Conservation (phyloP, 164 flowering plant genomes). For the Nelumbo lutea region DNA sequence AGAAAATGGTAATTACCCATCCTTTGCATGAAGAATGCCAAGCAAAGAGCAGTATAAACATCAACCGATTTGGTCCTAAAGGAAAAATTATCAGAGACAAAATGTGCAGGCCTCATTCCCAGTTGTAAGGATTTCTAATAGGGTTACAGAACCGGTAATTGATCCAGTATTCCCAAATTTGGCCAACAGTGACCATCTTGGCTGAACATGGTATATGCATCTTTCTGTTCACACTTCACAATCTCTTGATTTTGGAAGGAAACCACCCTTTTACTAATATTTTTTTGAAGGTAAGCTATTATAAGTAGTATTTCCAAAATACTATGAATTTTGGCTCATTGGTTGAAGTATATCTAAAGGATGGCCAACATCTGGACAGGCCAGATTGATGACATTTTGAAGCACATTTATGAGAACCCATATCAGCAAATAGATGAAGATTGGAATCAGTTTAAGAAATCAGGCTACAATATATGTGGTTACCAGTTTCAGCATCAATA, state of each 20-base stretch:
- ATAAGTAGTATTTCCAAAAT: too few species aligned
- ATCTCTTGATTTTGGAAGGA: too few species aligned
- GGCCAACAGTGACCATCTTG: neutral
- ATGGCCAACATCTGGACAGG: neutral
- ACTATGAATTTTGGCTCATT: too few species aligned
- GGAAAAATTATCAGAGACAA: neutral
- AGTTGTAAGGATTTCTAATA: neutral
- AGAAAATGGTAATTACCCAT: neutral
- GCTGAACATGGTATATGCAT: neutral
- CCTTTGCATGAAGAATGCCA: neutral
- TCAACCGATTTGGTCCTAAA: neutral
- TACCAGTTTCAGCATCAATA: slow-evolving; percentile 71
- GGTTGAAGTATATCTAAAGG: neutral
- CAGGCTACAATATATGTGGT: slow-evolving; percentile 2
- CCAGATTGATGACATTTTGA: neutral
- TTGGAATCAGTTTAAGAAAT: neutral
- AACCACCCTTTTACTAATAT: too few species aligned
- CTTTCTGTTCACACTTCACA: too few species aligned
- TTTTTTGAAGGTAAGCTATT: too few species aligned
- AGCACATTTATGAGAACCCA: neutral
- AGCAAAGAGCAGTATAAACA: neutral
- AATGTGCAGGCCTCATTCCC: neutral
- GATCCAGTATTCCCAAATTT: neutral
- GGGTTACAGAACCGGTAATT: neutral
- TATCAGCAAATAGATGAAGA: neutral